Conservation (phyloP, 2,329 filamentous ascomycete genomes). For the Nigrospora osmanthi region DNA sequence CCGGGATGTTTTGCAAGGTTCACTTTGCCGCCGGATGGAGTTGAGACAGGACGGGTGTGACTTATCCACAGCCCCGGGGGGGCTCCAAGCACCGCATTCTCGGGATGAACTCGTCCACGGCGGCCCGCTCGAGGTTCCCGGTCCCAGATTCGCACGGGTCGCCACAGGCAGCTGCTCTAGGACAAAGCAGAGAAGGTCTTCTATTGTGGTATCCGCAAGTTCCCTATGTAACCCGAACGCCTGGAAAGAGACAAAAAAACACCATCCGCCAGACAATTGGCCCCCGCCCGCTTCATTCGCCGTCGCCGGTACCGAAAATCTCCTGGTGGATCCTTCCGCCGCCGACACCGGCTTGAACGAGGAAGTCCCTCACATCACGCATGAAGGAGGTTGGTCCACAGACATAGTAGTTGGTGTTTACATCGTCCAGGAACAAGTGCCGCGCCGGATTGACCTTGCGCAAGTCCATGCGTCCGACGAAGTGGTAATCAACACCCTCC, state of each 20-base stretch:
- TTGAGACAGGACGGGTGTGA: no score
- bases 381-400: conserved; percentile 69
- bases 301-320: conserved; percentile 54
- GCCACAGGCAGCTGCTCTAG: no score
- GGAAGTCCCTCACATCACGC: conserved; percentile 44
- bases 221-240: neutral
- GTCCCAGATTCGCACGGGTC: no score
- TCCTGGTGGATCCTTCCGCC: conserved; percentile 57
- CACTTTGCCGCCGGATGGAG: no score
- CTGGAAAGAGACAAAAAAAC: neutral
- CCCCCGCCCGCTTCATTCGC: conserved; percentile 6
- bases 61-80: no score
- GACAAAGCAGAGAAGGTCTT: no score
- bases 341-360: conserved; percentile 49
- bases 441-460: conserved; percentile 40
- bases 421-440: conserved; percentile 47
- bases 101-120: no score
- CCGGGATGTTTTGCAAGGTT: no score
- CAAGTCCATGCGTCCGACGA: conserved; percentile 52
- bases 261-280: neutral
- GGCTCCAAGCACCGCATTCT: no score
- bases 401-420: conserved; percentile 57
- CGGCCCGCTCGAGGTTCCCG: no score
- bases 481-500: conserved; percentile 49
- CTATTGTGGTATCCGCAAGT: no score